Evolutionary conservation across 139 green algal species (phyloP).

Genomic region (Asterochloris erici): DNA sequence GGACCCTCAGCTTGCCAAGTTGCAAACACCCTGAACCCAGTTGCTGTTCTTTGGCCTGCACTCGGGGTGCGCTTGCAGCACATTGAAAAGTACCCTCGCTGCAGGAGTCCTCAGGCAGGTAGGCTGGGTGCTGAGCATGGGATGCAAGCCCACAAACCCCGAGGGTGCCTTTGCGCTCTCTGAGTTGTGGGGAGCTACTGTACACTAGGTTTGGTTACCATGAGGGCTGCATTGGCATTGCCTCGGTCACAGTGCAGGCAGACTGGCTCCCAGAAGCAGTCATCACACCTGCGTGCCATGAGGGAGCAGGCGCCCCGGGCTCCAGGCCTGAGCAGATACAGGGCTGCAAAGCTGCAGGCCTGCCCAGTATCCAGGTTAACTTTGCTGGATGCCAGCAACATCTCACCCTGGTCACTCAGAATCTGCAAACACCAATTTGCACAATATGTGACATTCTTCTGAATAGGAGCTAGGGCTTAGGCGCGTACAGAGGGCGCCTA

Average conservation of each 20-base stretch:
- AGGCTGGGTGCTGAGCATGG: neutral
- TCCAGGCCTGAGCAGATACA: neutral
- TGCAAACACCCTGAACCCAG: neutral
- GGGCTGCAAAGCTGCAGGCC: neutral
- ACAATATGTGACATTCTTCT: neutral
- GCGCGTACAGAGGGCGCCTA: neutral
- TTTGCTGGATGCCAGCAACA: neutral
- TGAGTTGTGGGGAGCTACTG: neutral
- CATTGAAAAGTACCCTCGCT: neutral
- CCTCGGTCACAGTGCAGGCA: neutral
- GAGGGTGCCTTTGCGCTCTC: neutral
- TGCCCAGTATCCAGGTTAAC: neutral
- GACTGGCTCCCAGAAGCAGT: neutral
- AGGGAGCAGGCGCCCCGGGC: slow-evolving; percentile 1
- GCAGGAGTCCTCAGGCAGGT: neutral
- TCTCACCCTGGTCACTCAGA: neutral
- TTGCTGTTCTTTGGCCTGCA: neutral
- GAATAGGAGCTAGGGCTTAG: neutral
- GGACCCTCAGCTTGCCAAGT: neutral
- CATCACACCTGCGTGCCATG: neutral
- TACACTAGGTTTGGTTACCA: neutral
- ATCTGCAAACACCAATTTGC: neutral
- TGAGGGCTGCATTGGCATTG: neutral
- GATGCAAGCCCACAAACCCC: neutral
- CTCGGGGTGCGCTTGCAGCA: neutral